Evolutionary conservation across 2,329 filamentous ascomycete species (phyloP).

Genomic region (Trichoderma oligosporum): DNA sequence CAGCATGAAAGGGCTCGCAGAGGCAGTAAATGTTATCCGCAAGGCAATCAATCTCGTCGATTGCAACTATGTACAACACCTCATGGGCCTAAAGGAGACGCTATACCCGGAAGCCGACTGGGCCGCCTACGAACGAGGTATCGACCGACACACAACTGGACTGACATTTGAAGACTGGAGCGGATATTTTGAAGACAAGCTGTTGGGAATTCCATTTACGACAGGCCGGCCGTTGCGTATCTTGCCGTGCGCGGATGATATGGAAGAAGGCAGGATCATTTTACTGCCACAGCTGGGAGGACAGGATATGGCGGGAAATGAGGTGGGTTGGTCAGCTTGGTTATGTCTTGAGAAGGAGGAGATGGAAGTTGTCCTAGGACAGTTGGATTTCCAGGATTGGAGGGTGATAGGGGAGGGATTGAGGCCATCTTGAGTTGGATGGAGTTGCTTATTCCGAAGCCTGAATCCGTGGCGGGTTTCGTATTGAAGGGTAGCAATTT

Average conservation of each 20-base stretch:
- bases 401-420: not conserved
- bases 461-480: too few relatives aligned
- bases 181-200: constrained; percentile 10
- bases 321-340: not conserved
- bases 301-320: not conserved
- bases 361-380: not conserved
- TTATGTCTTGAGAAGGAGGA: not conserved
- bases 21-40: not conserved
- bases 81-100: not conserved
- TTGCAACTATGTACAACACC: not conserved
- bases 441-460: too few relatives aligned
- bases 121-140: constrained; percentile 6
- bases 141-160: constrained; percentile 18
- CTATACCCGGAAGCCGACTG: not conserved
- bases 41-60: not conserved
- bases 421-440: too few relatives aligned
- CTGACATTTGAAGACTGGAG: constrained; percentile 26
- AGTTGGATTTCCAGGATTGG: not conserved
- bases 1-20: not conserved
- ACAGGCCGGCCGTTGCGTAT: not conserved
- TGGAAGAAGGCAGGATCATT: constrained; percentile 9
- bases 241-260: not conserved
- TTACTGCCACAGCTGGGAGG: not conserved
- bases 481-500: too few relatives aligned
- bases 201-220: constrained; percentile 10